phyloP scores from a whole-genome alignment of 2,329 filamentous ascomycete genomes.

The Arthrobotrys entomopaga region DNA sequence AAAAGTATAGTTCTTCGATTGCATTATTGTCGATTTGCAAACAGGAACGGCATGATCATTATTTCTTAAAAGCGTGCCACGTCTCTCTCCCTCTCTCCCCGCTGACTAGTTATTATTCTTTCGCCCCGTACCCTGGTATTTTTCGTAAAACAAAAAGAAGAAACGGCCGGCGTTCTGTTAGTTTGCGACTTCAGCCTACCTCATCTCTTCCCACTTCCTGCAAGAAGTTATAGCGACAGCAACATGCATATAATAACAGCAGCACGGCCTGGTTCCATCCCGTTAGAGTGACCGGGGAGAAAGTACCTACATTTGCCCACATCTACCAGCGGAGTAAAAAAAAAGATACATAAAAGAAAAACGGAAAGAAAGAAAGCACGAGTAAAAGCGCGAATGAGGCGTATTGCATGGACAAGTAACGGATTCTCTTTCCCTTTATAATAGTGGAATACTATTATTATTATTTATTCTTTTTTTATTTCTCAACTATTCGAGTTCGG shows the following conservation, averaged over 20 bases:
- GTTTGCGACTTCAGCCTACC: slow-evolving; percentile 45
- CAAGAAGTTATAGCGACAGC: slow-evolving; percentile 48
- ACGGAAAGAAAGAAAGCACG: no score
- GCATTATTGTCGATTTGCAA: slow-evolving; percentile 28
- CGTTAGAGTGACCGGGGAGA: slow-evolving; percentile 48
- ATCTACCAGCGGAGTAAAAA: not conserved
- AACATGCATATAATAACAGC: slow-evolving; percentile 55
- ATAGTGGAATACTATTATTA: slow-evolving; percentile 22
- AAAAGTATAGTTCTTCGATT: slow-evolving; percentile 23
- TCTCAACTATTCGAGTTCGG: slow-evolving; percentile 1
- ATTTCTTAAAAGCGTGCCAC: slow-evolving; percentile 42
- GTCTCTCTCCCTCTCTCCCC: slow-evolving; percentile 29
- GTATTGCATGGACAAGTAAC: slow-evolving; percentile 52
- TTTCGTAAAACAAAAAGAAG: not conserved
- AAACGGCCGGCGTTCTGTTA: slow-evolving; percentile 26
- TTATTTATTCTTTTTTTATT: slow-evolving; percentile 35
- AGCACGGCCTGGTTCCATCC: slow-evolving; percentile 51
- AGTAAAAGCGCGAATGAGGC: slow-evolving; percentile 39
- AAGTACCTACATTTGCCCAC: slow-evolving; percentile 13
- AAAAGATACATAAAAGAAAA: slow-evolving; percentile 21
- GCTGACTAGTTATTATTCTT: not conserved
- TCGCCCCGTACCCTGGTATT: slow-evolving; percentile 32
- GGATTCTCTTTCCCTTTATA: slow-evolving; percentile 5
- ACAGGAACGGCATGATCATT: slow-evolving; percentile 19
- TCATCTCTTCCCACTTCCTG: slow-evolving; percentile 56